Percentiles rank a stretch among this genome's conserved stretches.
phyloP scores from a whole-genome alignment of 352 stramenopile genomes.

The Globisporangium spiculum region DNA sequence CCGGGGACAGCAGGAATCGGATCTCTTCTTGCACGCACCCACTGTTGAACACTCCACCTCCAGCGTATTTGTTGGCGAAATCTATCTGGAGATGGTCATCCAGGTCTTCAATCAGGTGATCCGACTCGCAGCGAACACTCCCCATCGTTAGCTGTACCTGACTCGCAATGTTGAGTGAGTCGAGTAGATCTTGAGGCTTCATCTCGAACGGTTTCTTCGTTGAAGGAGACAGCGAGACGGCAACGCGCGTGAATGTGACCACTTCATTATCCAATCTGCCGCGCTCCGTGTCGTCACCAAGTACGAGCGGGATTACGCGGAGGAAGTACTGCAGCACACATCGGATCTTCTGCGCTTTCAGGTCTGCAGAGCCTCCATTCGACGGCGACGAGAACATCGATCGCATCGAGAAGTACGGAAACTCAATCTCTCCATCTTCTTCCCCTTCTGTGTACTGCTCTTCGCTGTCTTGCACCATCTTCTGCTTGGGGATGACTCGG shows the following conservation, averaged over 20 bases:
- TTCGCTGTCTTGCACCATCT: conserved; percentile 10
- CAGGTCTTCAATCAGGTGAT: conserved; percentile 63
- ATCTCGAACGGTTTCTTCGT: conserved; percentile 1
- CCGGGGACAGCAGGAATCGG: conserved; percentile 69
- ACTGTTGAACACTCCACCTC: conserved; percentile 65
- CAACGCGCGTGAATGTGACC: conserved; percentile 58
- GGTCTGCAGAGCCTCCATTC: conserved; percentile 22
- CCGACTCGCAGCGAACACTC: conserved; percentile 31
- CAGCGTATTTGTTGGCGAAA: conserved; percentile 81
- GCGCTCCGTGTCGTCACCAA: conserved; percentile 5
- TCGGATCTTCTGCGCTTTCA: conserved; percentile 73
- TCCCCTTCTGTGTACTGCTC: neutral
- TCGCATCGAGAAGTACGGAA: conserved; percentile 52
- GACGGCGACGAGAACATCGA: conserved; percentile 32
- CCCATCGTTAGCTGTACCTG: conserved; percentile 10
- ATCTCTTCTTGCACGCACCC: conserved; percentile 86
- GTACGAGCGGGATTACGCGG: conserved; percentile 35
- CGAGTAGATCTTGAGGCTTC: conserved; percentile 24
- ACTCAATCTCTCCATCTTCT: conserved; percentile 27
- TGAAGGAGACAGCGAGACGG: conserved; percentile 21
- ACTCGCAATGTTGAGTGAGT: neutral
- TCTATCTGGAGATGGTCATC: conserved; percentile 68
- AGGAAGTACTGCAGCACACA: conserved; percentile 72
- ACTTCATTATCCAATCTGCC: conserved; percentile 28
- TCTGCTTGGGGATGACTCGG: conserved; percentile 8